Base-by-base conservation (phyloP, 345 rosid species). In the Eucalyptus fibrosa region DNA sequence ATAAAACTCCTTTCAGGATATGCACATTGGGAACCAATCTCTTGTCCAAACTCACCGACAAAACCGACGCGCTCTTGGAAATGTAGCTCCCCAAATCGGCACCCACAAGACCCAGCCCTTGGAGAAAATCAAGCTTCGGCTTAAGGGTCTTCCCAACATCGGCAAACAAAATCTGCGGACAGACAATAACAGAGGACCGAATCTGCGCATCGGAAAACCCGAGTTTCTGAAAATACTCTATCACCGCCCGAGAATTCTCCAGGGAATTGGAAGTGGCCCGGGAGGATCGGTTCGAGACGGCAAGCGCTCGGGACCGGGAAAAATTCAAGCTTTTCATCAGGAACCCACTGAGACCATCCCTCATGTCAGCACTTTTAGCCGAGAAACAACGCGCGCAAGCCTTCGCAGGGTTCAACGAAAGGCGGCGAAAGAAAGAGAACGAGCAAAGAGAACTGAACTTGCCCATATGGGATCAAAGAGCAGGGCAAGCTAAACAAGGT, bases 61-160 rank as follows among this genome's bases (percentile, higher is more conserved):
- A 49, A 90, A 92, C 13, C 0, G 32, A 9, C 0, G 93, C 28
- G 62, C 67, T 87, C 81, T 85, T 83, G 55, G 93, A 89, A 34
- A 94, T 56, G 89, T 92, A 89, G 87, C 87, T 26, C 87, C 92
- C 88, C 34, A 92, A 50, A 69, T 77, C 89, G 12, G 89, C 56
- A 88, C 93, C 92, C 83, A 85, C 45, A 18, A 92, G 67, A 56
- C 94, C 94, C 80, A 92, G 28, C 8, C 86, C 89, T n/a, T 91
- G 91, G 42, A 94, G 91, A 44, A 89, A 82, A 59, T 90, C 90
- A 24, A 94, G 87, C 89, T 92, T 92, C 13, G 95, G 94, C 86
- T 86, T 87, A 8, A 93, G 87, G 50, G 21, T 86, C 59, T 62
- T 92, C 13, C 90, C 89, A n/a, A 90, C 9, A 45, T 85, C 51